These are phyloP conservation scores for Xylaria venustula DNA, from an alignment of 495 filamentous ascomycete genomes.

Conservation along the genomic window DNA sequence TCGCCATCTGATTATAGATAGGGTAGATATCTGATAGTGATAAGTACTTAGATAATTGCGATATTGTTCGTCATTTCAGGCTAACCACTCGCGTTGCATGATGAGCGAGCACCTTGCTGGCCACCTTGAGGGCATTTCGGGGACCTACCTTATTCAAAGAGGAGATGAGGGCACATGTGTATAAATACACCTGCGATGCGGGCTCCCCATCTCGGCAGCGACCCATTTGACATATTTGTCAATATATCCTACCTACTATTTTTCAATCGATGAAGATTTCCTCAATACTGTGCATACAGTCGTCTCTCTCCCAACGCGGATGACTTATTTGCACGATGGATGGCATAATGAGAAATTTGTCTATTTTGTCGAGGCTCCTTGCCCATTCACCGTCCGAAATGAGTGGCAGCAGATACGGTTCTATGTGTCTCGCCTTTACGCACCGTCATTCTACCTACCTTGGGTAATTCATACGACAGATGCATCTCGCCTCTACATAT, in stretches of 20 bases:
- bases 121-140: conserved; percentile 7
- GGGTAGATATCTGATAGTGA: too few species aligned
- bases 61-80: background rate
- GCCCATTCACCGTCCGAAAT: background rate
- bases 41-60: too few species aligned
- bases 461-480: background rate
- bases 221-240: too few species aligned
- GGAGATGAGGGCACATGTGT: background rate
- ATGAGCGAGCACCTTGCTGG: conserved; percentile 18
- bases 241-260: too few species aligned
- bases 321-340: too few species aligned
- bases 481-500: background rate
- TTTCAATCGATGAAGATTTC: too few species aligned
- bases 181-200: background rate
- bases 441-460: background rate
- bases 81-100: background rate
- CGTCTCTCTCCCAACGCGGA: too few species aligned
- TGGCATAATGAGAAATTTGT: background rate
- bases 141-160: too few species aligned
- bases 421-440: background rate
- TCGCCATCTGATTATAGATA: too few species aligned
- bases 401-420: background rate
- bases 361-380: background rate
- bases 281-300: too few species aligned
- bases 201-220: background rate